Evolutionary conservation across 2,329 filamentous ascomycete genomes (phyloP).

Genomic region (Cercospora sesami): DNA sequence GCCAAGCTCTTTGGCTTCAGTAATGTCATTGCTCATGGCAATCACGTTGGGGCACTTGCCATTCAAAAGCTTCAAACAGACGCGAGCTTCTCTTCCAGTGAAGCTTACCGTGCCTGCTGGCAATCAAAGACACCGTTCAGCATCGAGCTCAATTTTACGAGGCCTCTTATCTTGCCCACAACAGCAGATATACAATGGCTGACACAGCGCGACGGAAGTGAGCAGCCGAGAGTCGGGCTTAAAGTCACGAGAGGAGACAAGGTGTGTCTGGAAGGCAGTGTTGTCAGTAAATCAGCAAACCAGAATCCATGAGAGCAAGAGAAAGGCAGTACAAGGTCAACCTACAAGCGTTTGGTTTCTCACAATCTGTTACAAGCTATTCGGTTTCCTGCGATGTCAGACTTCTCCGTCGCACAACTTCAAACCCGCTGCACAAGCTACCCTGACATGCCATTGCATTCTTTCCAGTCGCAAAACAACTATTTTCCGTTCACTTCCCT

Average conservation of each 20-base stretch:
- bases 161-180: conserved; percentile 18
- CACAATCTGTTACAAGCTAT: neutral
- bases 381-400: neutral
- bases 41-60: conserved; percentile 24
- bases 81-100: neutral
- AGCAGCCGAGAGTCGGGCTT: neutral
- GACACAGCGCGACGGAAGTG: neutral
- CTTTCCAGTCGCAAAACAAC: neutral
- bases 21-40: conserved; percentile 26
- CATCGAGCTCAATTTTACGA: conserved; percentile 17
- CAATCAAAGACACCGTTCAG: neutral
- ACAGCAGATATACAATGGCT: conserved; percentile 8
- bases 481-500: neutral
- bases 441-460: neutral
- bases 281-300: neutral
- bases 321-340: neutral
- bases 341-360: neutral
- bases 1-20: conserved; percentile 25
- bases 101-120: conserved; percentile 10
- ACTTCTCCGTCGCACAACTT: neutral
- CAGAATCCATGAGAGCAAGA: neutral
- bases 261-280: conserved; percentile 7
- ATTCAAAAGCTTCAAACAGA: conserved; percentile 13
- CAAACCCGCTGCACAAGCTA: neutral
- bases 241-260: conserved; percentile 6